Evolutionary conservation across 2,329 filamentous ascomycete species (phyloP), one percentile per base, ranked within the genome.

Genomic region (Neofusicoccum kwambonambiense): DNA sequence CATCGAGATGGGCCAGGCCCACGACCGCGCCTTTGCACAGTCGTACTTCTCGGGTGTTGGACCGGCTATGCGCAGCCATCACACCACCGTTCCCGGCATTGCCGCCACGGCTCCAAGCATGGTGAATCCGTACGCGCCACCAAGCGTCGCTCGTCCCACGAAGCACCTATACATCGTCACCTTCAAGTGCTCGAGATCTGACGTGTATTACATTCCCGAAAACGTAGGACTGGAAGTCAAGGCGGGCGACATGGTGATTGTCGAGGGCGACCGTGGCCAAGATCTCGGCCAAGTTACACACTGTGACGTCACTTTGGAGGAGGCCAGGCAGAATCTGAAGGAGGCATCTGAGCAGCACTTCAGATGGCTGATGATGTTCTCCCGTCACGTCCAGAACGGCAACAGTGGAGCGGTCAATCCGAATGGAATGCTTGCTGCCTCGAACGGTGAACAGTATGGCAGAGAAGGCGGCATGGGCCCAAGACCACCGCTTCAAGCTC

Each of bases 331-430:
- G 54, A 81, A 93, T 69, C 97, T 97, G 76, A 92, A 96, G 71
- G 89, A 95, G 70, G 96, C 94, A 69, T 91, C 91, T 2, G 92
- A 97, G 75, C 93, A 98, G 75, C 95, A 99, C 76, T 97, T 97
- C 80, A 93, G 93, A 73, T 98, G 94, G 92, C 84, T 99, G 62
- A 97, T 98, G 90, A 95, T 98, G 91, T 99, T 97, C 77, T 97
- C 93, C 1, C 89, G 93, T 6, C 63, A 67, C 13, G 56, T 66
- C 35, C 62, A 67, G 51, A 39, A 35, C 44, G 44, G 61, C 31
- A 42, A 56, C 45, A 63, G 56, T 19, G 37, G 41, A 22, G 58
- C 54, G 6, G 84, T 86, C 27, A 80, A 84, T 6, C 84, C 85
- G 41, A 84, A 85, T 60, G 87, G 89, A 34, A 81, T 89, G 61